These are phyloP conservation scores for Echinosophora koreensis DNA, from an alignment of 306 rosid species.

Conservation along the genomic window DNA sequence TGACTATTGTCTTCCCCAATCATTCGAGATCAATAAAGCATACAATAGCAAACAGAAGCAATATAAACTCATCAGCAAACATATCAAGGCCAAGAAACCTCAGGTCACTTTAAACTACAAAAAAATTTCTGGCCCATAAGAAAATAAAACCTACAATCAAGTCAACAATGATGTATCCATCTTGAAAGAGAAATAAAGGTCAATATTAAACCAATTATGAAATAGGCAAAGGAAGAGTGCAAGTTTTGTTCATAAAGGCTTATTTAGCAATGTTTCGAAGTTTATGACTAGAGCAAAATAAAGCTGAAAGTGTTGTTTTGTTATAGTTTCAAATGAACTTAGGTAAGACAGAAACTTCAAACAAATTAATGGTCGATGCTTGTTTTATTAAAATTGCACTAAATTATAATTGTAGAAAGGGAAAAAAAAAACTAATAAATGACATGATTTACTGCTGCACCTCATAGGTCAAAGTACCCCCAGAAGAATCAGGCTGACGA, in stretches of 20 bases:
- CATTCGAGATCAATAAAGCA: not conserved
- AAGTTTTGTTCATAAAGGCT: slow-evolving; percentile 2
- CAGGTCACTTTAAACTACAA: not conserved
- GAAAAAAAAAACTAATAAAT: slow-evolving; percentile 25
- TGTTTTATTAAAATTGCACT: slow-evolving; percentile 25
- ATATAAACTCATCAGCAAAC: not conserved
- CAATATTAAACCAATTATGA: not conserved
- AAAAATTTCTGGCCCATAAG: not conserved
- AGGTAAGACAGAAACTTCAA: not conserved
- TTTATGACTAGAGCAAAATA: not conserved
- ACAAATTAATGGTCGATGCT: not conserved
- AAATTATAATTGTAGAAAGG: not conserved
- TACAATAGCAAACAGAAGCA: not conserved
- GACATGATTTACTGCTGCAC: slow-evolving; percentile 50
- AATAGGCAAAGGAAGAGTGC: not conserved
- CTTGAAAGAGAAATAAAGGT: slow-evolving; percentile 14
- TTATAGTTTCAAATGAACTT: slow-evolving; percentile 3
- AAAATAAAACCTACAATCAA: not conserved
- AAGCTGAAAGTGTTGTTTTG: not conserved
- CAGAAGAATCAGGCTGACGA: slow-evolving; percentile 83
- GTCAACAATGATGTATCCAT: not conserved
- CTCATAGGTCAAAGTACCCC: slow-evolving; percentile 80
- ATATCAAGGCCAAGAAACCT: slow-evolving; percentile 11
- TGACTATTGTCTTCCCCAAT: not conserved
- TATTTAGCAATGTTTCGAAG: not conserved